Base-by-base conservation (phyloP, 2,329 filamentous ascomycete genomes). In the Neopestalotiopsis clavispora region DNA sequence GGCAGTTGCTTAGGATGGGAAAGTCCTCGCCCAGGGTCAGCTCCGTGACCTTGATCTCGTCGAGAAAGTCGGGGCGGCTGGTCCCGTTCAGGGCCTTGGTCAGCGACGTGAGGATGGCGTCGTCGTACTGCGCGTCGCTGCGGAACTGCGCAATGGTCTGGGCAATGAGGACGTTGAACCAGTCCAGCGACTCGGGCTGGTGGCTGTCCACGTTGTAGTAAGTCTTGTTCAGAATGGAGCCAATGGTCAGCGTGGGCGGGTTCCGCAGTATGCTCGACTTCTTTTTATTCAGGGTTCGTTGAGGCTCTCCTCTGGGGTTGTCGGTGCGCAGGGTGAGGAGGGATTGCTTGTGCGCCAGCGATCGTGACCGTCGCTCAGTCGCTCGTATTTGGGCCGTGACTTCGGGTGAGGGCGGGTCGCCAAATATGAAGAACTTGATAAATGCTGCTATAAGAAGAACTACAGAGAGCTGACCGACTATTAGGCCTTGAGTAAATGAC, bases 351-450 rank as follows among this genome's bases (percentile, higher is more conserved):
- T 97, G 94, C 30, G 92, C 90, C 67, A 94, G 85, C 1, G 92
- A 93, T 72, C 92, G 86, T 66, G 91, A 90, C 69, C 91, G 89
- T 32, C 93, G 89, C 73, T 94, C 91, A 12, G 91, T 91, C 69
- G 92, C 93, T 73, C 92, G 90, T 58, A 92, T 84, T 7, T 93
- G 87, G 13, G 94, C 93, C 23, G 92, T 93, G 67, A 92, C 90
- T 72, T 97, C 94, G 70, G 94, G 87, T 1, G 93, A 94, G 0
- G 94, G 94, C 4, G 94, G 90, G 78, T 98, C 96, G 75, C 96
- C 96, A 78, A 99, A 98, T 78, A 99, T 98, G 88, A 99, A 99
- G 89, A 98, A 99, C 80, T 97, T 97, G 81, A 99, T 98, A 82
- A 99, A 98, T 74, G 92, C 94, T 72, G 94, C 95, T 71, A 99